Base-by-base conservation (phyloP, 169 alveolate species). In the Plasmodium inui region DNA sequence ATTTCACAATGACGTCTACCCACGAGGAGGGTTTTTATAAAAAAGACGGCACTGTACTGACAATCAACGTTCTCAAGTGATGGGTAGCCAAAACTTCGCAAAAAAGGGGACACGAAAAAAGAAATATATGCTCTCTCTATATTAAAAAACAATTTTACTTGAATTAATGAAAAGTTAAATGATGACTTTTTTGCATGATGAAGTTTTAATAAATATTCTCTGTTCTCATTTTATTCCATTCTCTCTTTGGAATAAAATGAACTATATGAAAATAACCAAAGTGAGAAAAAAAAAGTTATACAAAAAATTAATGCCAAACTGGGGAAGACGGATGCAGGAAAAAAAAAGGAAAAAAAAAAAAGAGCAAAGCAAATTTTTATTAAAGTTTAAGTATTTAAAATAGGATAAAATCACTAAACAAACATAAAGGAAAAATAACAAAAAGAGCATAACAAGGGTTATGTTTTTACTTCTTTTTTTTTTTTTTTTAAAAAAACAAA, bases 281-380 rank as follows among this genome's bases (percentile, higher is more conserved):
- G 17, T 41, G 8, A 22, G 19, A 12, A 19, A 79, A 39, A 32
- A 32, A 19, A 26, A 67, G 14, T 50, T 76, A 19, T 10, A 76
- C 83, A 34, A 76, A 76, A 76, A 28, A 76, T 8, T 76, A 76
- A 76, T 76, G 83, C 83, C 83, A 76, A 76, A 76, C 12, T 14
- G 61, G 61, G 61, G 61, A 50, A 50, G 61, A 8, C 7, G 61
- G 8, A 50, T 14, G 26, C 61, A 76, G 50, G 50, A 76, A 76
- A 76, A 76, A 74, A 76, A 76, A 10, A 32, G 32, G 26, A 80
- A 80, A 80, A 26, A 44, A 79, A 28, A 44, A 79, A 34, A 34
- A 4, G 39, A 34, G 39, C 39, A 34, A 4, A 41, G 32, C 44
- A 78, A 46, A 78, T 41, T 37, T 37, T 19, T 78, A 78, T 28